Base-by-base conservation (phyloP, 2,329 filamentous ascomycete species). In the Fusarium mangiferae region DNA sequence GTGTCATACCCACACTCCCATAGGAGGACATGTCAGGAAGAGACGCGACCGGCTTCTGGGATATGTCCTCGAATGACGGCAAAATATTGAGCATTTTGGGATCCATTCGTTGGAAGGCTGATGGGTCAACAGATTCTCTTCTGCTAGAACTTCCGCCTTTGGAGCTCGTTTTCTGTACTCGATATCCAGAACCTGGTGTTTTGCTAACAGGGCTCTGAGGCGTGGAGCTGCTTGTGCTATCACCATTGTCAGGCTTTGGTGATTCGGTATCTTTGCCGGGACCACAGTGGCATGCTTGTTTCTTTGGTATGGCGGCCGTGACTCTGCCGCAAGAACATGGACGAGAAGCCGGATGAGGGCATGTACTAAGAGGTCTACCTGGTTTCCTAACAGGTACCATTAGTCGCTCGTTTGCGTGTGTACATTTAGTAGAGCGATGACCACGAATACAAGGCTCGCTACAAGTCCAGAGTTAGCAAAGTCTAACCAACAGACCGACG, bases 381-480 rank as follows among this genome's bases (percentile, higher is more conserved):
- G 92, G 92, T 78, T 93, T 93, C 71, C 91, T 89, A 22, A 94
- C 92, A 28, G 90, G 90, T 7, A 93, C 85, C 86, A 94, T 90
- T 39, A 93, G 83, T 66, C 92, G 89, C 76, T 93, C 91, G 72
- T 87, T 86, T 68, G 86, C 87, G 79, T 94, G 92, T 54, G 88
- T 91, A 81, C 92, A 94, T 85, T 92, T 93, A 59, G 92, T 93
- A 36, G 92, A 94, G 77, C 92, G 90, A 81, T 94, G 92, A 64
- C 92, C 92, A 78, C 92, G 90, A 76, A 94, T 94, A 80, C 92
- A 94, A 78, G 92, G 91, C 85, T 90, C 90, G 82, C 92, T 94
- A 61, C 33, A 51, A 55, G 56, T 41, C n/a, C 36, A 55, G 14
- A 44, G 70, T 78, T 35, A 78, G 75, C 48, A 39, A 57, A 36